phyloP scores from a whole-genome alignment of 352 stramenopile species.

The Phytophthora hybrid region DNA sequence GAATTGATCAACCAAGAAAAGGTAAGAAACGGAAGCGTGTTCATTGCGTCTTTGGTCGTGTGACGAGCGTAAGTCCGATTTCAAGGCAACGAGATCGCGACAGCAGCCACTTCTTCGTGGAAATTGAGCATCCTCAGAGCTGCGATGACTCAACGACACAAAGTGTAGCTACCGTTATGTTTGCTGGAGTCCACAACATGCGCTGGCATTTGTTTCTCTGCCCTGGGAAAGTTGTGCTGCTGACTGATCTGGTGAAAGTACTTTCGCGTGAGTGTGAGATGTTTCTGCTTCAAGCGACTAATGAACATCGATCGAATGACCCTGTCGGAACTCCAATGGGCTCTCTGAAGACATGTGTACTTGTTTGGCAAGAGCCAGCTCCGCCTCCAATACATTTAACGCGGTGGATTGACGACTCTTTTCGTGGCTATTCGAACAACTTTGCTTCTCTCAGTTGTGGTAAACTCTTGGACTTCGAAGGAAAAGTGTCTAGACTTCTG shows the following conservation, averaged over 20 bases:
- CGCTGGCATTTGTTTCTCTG: slow-evolving; percentile 59
- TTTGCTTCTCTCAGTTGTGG: slow-evolving; percentile 23
- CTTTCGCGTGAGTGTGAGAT: slow-evolving; percentile 64
- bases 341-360: slow-evolving; percentile 31
- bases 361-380: slow-evolving; percentile 33
- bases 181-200: slow-evolving; percentile 45
- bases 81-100: slow-evolving; percentile 47
- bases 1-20: slow-evolving; percentile 12
- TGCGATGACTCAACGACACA: slow-evolving; percentile 13
- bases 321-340: background rate
- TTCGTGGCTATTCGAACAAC: slow-evolving; percentile 14
- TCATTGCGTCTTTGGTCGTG: slow-evolving; percentile 55
- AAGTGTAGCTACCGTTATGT: slow-evolving; percentile 61
- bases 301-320: background rate
- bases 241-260: slow-evolving; percentile 76
- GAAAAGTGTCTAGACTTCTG: slow-evolving; percentile 38
- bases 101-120: slow-evolving; percentile 70
- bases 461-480: slow-evolving; percentile 44
- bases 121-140: slow-evolving; percentile 50
- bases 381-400: background rate
- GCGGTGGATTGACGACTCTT: slow-evolving; percentile 17
- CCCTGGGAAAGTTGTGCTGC: slow-evolving; percentile 48
- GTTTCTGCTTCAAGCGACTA: slow-evolving; percentile 67
- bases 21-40: slow-evolving; percentile 44
- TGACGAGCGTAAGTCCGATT: slow-evolving; percentile 66